Conservation (phyloP, 2,329 filamentous ascomycete genomes). For the Mollisia scopiformis region DNA sequence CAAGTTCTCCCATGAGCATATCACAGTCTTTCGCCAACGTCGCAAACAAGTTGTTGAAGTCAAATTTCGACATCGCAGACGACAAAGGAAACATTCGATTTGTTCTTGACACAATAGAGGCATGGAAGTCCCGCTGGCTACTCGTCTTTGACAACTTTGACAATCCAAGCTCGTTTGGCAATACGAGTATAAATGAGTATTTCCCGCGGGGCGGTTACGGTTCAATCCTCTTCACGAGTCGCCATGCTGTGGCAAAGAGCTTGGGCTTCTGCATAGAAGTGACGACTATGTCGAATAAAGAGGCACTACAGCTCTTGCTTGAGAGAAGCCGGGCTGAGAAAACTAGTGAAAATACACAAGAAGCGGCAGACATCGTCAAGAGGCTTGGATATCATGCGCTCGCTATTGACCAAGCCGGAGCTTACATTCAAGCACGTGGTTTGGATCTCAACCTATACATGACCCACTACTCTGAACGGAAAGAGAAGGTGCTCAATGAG, state of each 20-base stretch:
- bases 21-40: slow-evolving; percentile 19
- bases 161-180: slow-evolving; percentile 11
- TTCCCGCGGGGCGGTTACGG: slow-evolving; percentile 8
- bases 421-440: slow-evolving; percentile 25
- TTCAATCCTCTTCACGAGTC: slow-evolving; percentile 20
- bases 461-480: slow-evolving; percentile 13
- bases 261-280: slow-evolving; percentile 14
- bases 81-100: slow-evolving; percentile 4
- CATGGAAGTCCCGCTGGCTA: slow-evolving; percentile 21
- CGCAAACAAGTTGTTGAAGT: slow-evolving; percentile 12
- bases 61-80: neutral
- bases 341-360: neutral
- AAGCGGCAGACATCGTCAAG: slow-evolving; percentile 9
- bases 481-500: slow-evolving; percentile 16
- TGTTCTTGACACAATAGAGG: slow-evolving; percentile 9
- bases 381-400: slow-evolving; percentile 29
- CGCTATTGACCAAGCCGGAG: slow-evolving; percentile 34
- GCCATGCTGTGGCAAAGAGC: slow-evolving; percentile 6
- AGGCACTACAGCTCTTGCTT: slow-evolving; percentile 16
- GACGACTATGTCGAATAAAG: slow-evolving; percentile 5
- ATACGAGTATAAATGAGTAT: slow-evolving; percentile 13
- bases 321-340: neutral
- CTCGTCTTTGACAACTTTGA: slow-evolving; percentile 32
- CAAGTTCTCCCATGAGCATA: slow-evolving; percentile 11
- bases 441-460: slow-evolving; percentile 18